phyloP scores from a whole-genome alignment of 345 rosid genomes.

The Eucalyptus lansdowneana region DNA sequence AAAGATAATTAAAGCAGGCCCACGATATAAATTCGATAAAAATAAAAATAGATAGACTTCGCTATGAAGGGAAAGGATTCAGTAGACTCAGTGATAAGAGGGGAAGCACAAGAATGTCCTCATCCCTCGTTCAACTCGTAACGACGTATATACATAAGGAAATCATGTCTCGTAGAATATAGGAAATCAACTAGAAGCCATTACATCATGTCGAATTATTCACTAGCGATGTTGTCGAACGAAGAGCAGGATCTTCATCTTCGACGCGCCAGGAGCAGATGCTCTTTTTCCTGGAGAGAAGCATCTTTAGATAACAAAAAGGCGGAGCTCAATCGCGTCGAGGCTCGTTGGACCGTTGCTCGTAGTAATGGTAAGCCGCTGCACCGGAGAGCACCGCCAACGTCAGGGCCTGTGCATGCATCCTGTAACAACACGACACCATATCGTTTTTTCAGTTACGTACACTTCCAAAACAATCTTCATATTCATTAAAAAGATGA shows the following conservation, averaged over 20 bases:
- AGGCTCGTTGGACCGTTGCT: constrained; percentile 13
- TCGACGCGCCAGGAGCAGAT: background rate
- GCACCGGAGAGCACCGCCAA: constrained; percentile 63
- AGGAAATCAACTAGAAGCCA: background rate
- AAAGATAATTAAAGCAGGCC: background rate
- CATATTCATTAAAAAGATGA: background rate
- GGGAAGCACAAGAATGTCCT: background rate
- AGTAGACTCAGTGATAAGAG: background rate
- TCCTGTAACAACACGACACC: constrained; percentile 7
- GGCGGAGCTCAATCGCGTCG: background rate
- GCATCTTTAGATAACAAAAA: background rate
- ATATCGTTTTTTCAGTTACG: background rate
- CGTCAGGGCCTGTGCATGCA: constrained; percentile 73
- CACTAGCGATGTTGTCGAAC: background rate
- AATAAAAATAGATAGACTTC: background rate
- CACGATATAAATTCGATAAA: background rate
- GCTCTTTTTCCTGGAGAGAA: background rate
- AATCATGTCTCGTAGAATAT: background rate
- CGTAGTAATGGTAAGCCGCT: constrained; percentile 44
- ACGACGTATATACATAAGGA: background rate
- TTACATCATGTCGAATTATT: background rate
- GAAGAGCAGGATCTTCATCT: background rate
- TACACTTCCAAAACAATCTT: background rate
- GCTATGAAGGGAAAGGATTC: background rate
- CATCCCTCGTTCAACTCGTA: background rate